Evolutionary conservation across 228 moss, liverwort and hornwort genomes (phyloP), one percentile per base, ranked within the genome.

Genomic region (Sphagnum magellanicum): DNA sequence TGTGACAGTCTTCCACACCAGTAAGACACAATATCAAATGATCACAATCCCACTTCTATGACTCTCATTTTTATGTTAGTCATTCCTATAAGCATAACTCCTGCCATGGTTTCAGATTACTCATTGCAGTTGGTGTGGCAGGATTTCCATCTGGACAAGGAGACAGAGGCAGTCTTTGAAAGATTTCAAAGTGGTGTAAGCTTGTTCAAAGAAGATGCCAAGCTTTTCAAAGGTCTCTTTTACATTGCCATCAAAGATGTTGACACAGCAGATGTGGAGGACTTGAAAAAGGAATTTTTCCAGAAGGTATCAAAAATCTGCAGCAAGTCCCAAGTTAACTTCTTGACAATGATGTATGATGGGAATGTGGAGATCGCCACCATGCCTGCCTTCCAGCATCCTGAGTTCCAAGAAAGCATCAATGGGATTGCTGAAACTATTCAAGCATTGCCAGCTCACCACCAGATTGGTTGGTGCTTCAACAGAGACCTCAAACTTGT

Each of bases 171-270:
- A n/a, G 60, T 74, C 8, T 74, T 68, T 68, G 68, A 68, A 59
- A 73, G 76, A 57, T 77, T 83, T 59, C 13, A 66, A 46, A 73
- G 57, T 9, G 48, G 67, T 8, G 73, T 75, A 4, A 75, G 69
- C 48, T 64, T 77, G 58, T 77, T 77, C 52, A 84, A 70, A 68
- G 63, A 70, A 61, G 84, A 77, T 52, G 47, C 50, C 4, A 77
- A 73, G 67, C 80, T 83, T 1, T 79, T 83, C 16, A 73, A 79
- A 49, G 83, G 83, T 5, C 68, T 76, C 4, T 83, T 83, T 65
- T 79, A 79, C 50, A 76, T 83, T 10, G 83, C 65, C 17, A 73
- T 83, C 64, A 83, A 83, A 71, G 83, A 79, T 49, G 83, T 83
- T 8, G 83, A 79, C 50, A 63, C 49, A 60, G 71, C 79, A 4